These are phyloP conservation scores for Geosiphon pyriformis DNA, from an alignment of 192 early-diverging fungal genomes.

Conservation along the genomic window DNA sequence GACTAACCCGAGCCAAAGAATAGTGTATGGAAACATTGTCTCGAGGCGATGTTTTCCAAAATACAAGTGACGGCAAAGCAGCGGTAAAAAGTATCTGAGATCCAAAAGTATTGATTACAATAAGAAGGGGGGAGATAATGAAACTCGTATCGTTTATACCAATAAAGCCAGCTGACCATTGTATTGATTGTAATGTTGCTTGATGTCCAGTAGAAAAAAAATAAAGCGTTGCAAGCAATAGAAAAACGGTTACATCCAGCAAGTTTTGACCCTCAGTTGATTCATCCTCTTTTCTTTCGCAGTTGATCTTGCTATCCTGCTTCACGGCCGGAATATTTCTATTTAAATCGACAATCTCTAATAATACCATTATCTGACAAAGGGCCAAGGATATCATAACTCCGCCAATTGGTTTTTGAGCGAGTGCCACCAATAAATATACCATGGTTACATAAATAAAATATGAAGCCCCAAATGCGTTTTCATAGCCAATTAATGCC, in stretches of 20 bases:
- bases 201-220: constrained; percentile 96
- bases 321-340: too few relatives aligned
- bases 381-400: constrained; percentile 47
- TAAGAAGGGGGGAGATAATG: constrained; percentile 58
- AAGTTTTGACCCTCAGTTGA: constrained; percentile 30
- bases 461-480: constrained; percentile 66
- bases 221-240: constrained; percentile 49
- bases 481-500: constrained; percentile 53
- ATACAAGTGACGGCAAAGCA: constrained; percentile 52
- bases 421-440: constrained; percentile 58
- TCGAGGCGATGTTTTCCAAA: constrained; percentile 49
- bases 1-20: constrained; percentile 31
- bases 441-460: constrained; percentile 54
- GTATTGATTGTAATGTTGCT: constrained; percentile 79
- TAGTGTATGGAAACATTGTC: constrained; percentile 30
- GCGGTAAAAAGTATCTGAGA: constrained; percentile 45
- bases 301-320: too few relatives aligned
- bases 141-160: constrained; percentile 73
- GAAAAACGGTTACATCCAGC: constrained; percentile 41
- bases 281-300: too few relatives aligned
- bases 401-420: constrained; percentile 81
- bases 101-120: constrained; percentile 75
- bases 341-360: constrained; percentile 47
- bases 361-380: constrained; percentile 36
- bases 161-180: constrained; percentile 86